Evolutionary conservation across 2,329 filamentous ascomycete species (phyloP), one percentile per base, ranked within the genome.

Genomic region (Penicillium oxalicum): DNA sequence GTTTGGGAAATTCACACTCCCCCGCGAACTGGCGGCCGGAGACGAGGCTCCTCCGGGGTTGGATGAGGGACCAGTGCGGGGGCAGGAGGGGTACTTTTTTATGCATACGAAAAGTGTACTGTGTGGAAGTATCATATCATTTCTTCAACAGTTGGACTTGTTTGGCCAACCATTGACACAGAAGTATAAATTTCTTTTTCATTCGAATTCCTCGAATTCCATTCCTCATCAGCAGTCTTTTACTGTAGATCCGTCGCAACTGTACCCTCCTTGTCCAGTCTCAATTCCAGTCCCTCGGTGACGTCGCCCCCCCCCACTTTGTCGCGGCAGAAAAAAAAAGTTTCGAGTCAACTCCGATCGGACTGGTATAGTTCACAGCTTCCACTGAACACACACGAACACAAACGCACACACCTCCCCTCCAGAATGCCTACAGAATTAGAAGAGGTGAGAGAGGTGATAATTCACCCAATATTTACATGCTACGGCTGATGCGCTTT

Each of bases 341-440:
- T 45, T 44, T 40, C 46, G 44, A 42, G 39, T 36, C 25, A 32
- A 18, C 33, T 44, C 35, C 39, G n/a, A 38, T 24, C 9, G 9
- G 39, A 48, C 24, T 32, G 7, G 29, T 32, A 32, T 32, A 32
- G 2, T 32, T 32, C 29, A 32, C 24, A 35, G 34, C 12, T 40
- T 18, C 18, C 2, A 18, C 18, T 18, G 18, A 18, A 18, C 18
- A 18, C 18, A 18, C 18, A 18, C 18, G 18, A 18, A 18, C 18
- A 18, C 18, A 18, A 18, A 18, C 38, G 25, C 40, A 37, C 44
- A 42, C 24, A 9, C 39, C 28, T 12, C 37, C 50, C 34, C 40
- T 32, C 5, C 52, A 77, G 56, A 29, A 90, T 91, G 87, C 80
- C 85, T 46, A 84, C 84, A 38, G 85, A 90, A 74, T 69, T 90